Evolutionary conservation across 495 filamentous ascomycete species (phyloP), one percentile per base, ranked within the genome.

Genomic region (Neurospora africana): DNA sequence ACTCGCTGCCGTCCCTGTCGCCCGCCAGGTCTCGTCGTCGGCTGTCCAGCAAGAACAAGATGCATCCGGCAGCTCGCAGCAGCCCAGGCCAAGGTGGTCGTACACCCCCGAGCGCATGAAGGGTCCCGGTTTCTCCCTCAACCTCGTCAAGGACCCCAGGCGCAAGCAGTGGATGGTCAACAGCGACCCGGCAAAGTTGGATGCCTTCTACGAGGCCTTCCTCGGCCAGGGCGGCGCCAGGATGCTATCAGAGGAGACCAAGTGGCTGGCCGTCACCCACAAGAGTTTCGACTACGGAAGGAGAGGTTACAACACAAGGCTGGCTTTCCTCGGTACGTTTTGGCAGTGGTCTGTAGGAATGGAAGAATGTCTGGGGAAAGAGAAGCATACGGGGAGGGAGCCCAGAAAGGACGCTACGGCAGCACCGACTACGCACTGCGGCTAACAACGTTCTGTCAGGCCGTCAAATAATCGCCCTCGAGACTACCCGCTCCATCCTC

Each of bases 241-340:
- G 74, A 76, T 94, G 79, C 85, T 98, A 74, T 90, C 89, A 40
- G 93, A 97, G 3, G 94, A 98, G 82, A 84, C 95, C 75, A 97
- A 98, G 82, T 99, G 95, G 95, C 86, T 98, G 75, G 94, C 95
- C 13, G 88, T 99, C 72, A 99, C 95, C 44, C 95, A 99, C 81
- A 98, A 98, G 89, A 97, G 93, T 81, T 98, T 97, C 80, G 95
- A 98, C 82, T 93, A 98, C 76, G 95, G 93, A 68, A 86, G 93
- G 78, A 89, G 94, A 83, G 94, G 94, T 13, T 97, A 92, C 83
- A 99, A 98, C 80, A 94, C 97, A 73, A 89, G 94, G 72, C 85
- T 99, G 80, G 91, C 91, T n/a, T 94, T 91, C 74, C 84, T 97
- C 43, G 95, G 95, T 97, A 87, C 76, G 89, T 44, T 44, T 9